phyloP scores from a whole-genome alignment of 2,329 filamentous ascomycete genomes.

The Ilyonectria robusta region DNA sequence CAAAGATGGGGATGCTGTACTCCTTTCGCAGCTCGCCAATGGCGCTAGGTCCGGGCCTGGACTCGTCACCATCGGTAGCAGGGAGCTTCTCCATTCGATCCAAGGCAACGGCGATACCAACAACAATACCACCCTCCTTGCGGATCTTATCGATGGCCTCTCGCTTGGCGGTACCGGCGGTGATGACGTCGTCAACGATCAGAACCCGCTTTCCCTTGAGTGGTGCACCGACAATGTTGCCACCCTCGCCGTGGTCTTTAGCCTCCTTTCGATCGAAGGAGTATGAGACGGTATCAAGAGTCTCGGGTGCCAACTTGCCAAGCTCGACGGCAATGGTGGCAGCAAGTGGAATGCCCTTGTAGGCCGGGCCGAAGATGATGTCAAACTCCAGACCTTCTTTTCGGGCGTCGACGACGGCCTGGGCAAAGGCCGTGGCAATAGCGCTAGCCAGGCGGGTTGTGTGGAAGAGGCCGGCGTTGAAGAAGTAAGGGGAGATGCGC shows the following conservation, averaged over 20 bases:
- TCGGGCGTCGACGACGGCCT: slow-evolving; percentile 68
- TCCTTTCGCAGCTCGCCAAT: slow-evolving; percentile 89
- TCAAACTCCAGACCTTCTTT: slow-evolving; percentile 74
- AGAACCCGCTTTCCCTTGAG: slow-evolving; percentile 89
- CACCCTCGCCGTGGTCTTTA: slow-evolving; percentile 96
- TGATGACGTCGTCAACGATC: slow-evolving; percentile 97
- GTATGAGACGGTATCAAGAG: slow-evolving; percentile 82
- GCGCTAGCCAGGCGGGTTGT: slow-evolving; percentile 82
- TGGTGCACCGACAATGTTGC: slow-evolving; percentile 89
- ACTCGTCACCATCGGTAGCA: slow-evolving; percentile 74
- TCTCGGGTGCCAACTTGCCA: slow-evolving; percentile 74
- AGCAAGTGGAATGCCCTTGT: slow-evolving; percentile 96
- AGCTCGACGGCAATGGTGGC: slow-evolving; percentile 84
- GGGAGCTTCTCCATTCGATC: slow-evolving; percentile 90
- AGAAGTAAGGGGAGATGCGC: slow-evolving; percentile 94
- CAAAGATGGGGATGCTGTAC: slow-evolving; percentile 85
- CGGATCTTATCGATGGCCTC: slow-evolving; percentile 93
- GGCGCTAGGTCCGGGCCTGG: slow-evolving; percentile 80
- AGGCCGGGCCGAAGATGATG: slow-evolving; percentile 92
- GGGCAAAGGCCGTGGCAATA: slow-evolving; percentile 86
- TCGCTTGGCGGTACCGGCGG: slow-evolving; percentile 92
- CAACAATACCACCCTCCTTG: slow-evolving; percentile 85
- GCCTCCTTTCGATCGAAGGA: slow-evolving; percentile 96
- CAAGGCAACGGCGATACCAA: slow-evolving; percentile 89
- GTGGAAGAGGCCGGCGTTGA: slow-evolving; percentile 95